phyloP scores from a whole-genome alignment of 257 asterid genomes.

The Solanum corneliomulleri region DNA sequence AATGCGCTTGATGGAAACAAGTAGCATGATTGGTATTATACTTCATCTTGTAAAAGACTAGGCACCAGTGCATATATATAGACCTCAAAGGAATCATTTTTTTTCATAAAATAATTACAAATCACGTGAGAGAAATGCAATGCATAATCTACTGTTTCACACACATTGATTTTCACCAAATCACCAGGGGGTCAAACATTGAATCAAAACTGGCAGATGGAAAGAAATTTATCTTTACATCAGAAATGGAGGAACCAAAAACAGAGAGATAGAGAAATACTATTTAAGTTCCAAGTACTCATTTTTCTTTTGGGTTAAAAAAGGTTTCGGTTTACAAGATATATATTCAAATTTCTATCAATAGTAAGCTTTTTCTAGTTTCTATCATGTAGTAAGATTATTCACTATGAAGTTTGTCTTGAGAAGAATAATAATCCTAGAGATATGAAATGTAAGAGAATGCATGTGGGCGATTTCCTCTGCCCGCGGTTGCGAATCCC shows the following conservation, averaged over 20 bases:
- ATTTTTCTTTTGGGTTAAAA: neutral
- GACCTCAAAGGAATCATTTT: constrained; percentile 63
- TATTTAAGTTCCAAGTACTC: neutral
- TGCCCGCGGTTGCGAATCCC: neutral
- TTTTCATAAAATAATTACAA: neutral
- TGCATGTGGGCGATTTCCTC: neutral
- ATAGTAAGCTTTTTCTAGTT: neutral
- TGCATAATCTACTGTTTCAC: constrained; percentile 39
- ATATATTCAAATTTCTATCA: neutral
- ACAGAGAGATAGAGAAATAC: neutral
- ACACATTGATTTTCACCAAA: constrained; percentile 84
- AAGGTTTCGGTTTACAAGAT: neutral
- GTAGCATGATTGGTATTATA: neutral
- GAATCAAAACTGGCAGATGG: constrained; percentile 36
- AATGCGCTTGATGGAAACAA: neutral
- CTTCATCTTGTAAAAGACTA: constrained; percentile 87
- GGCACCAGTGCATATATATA: constrained; percentile 61
- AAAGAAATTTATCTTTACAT: neutral
- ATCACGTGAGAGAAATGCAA: neutral
- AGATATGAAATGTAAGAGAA: neutral
- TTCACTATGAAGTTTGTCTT: neutral
- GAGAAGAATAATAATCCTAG: neutral
- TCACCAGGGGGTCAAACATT: constrained; percentile 82
- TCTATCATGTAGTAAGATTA: neutral
- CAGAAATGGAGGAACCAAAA: neutral